Conservation (phyloP, 192 early-diverging fungal species). For the Geosiphon pyriformis region DNA sequence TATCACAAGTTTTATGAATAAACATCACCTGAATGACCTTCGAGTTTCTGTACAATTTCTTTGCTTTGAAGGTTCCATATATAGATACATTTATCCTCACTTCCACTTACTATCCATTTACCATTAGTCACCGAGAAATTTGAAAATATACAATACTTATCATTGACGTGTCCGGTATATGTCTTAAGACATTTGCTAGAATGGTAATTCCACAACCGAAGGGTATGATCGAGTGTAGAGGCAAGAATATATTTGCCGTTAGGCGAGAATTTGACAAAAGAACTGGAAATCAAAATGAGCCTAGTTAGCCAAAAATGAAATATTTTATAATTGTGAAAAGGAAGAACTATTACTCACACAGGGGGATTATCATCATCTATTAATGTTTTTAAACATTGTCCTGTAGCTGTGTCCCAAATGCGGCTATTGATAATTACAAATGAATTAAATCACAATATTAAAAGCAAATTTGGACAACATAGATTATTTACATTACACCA, state of each 20-base stretch:
- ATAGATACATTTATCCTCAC: slow-evolving; percentile 91
- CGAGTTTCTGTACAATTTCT: slow-evolving; percentile 89
- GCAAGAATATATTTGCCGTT: slow-evolving; percentile 99
- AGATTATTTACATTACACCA: slow-evolving; percentile 77
- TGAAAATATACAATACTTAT: slow-evolving; percentile 89
- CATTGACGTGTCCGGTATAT: slow-evolving; percentile 87
- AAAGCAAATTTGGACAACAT: background rate
- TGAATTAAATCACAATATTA: background rate
- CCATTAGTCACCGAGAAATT: slow-evolving; percentile 89
- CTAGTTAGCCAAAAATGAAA: too few species aligned
- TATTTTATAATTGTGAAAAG: slow-evolving; percentile 8
- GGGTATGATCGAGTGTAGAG: slow-evolving; percentile 85
- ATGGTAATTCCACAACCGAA: slow-evolving; percentile 93
- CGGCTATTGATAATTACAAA: slow-evolving; percentile 50
- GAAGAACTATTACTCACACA: slow-evolving; percentile 72
- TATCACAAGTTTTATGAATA: slow-evolving; percentile 57
- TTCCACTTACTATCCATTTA: slow-evolving; percentile 95
- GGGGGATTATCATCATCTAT: slow-evolving; percentile 94
- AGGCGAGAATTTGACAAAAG: slow-evolving; percentile 97
- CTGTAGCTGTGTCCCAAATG: slow-evolving; percentile 98
- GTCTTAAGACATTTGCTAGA: slow-evolving; percentile 95
- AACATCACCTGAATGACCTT: slow-evolving; percentile 77
- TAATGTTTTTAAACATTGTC: slow-evolving; percentile 95
- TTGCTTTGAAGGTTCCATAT: slow-evolving; percentile 97
- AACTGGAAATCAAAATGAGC: slow-evolving; percentile 36